Percentiles rank a stretch among this genome's conserved stretches.
Conservation (phyloP, 2,329 filamentous ascomycete genomes). For the Epichloe festucae region DNA sequence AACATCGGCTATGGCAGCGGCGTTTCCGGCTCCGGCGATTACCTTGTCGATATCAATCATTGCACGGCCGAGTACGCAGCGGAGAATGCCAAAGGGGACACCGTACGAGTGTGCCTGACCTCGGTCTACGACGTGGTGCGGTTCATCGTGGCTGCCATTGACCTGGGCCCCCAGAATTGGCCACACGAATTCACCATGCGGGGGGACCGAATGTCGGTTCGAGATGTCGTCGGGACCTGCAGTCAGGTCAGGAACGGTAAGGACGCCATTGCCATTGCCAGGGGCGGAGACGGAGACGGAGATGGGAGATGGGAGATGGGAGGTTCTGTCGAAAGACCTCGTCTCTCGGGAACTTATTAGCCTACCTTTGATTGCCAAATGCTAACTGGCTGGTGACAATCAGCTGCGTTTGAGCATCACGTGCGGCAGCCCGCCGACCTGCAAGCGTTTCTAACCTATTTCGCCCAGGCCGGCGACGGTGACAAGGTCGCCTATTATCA, state of each 20-base stretch:
- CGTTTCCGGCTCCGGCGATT: conserved; percentile 46
- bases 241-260: conserved; percentile 36
- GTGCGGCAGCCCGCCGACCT: conserved; percentile 27
- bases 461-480: conserved; percentile 33
- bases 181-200: conserved; percentile 55
- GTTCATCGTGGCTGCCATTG: conserved; percentile 58
- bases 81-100: conserved; percentile 33
- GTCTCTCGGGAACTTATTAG: too few relatives aligned
- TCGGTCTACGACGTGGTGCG: conserved; percentile 56
- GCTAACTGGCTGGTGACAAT: conserved; percentile 10
- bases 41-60: conserved; percentile 48
- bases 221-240: conserved; percentile 41
- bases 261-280: neutral
- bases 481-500: conserved; percentile 41
- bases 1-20: conserved; percentile 45
- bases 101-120: conserved; percentile 51
- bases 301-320: neutral
- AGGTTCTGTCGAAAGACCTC: neutral
- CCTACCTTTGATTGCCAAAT: neutral
- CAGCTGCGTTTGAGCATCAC: conserved; percentile 27
- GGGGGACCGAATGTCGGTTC: conserved; percentile 49
- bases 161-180: conserved; percentile 47
- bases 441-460: conserved; percentile 26
- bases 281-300: too few relatives aligned
- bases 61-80: conserved; percentile 48